A percentile compares a stretch with the other conserved stretches of the same genome.
These are phyloP conservation scores for Castanea mollissima DNA, from an alignment of 306 rosid species.

Conservation along the genomic window DNA sequence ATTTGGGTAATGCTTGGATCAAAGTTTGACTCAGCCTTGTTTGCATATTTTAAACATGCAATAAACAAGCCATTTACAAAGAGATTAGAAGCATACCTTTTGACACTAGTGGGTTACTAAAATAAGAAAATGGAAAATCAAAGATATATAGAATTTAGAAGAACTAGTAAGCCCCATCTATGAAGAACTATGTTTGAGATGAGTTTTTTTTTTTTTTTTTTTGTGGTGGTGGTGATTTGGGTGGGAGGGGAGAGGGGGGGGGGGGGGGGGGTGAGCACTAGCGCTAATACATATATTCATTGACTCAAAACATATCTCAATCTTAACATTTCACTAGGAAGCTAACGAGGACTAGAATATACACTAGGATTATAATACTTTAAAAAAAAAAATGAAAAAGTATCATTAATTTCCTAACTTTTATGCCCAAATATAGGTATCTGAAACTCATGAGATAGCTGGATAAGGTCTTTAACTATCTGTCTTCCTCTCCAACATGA, in stretches of 20 bases:
- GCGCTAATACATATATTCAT: background rate
- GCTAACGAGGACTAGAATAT: background rate
- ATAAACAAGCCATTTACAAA: constrained; percentile 5
- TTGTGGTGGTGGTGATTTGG: too few relatives aligned
- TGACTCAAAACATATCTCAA: background rate
- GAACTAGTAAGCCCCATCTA: background rate
- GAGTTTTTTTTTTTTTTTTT: background rate
- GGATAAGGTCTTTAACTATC: background rate
- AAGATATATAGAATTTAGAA: background rate
- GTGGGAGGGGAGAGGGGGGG: too few relatives aligned
- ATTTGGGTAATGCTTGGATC: background rate
- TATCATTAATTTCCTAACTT: background rate
- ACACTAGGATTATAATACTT: background rate
- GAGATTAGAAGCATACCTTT: background rate
- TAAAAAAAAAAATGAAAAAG: background rate
- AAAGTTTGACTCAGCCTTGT: background rate
- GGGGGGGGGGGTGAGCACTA: too few relatives aligned
- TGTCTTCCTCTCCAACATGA: background rate
- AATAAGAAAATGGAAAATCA: background rate
- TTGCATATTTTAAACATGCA: background rate
- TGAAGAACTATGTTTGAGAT: background rate
- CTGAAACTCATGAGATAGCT: background rate
- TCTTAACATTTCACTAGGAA: background rate
- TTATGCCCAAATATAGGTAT: background rate
- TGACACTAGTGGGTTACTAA: background rate